These are phyloP conservation scores for Cardiospermum halicacabum DNA, from an alignment of 345 rosid genomes.

Conservation along the genomic window DNA sequence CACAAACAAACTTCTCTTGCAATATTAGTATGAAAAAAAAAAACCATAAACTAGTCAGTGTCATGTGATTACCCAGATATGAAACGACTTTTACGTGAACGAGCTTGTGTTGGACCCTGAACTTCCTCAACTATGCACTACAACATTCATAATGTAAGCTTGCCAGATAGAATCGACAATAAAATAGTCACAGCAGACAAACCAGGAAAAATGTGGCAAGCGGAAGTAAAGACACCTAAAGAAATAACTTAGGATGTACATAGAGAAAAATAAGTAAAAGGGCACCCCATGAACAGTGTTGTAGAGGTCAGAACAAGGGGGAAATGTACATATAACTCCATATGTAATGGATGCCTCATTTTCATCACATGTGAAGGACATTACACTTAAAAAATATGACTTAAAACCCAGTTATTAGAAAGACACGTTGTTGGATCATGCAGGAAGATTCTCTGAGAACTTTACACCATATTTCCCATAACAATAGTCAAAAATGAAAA, in stretches of 20 bases:
- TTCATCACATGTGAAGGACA: neutral
- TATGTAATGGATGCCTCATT: neutral
- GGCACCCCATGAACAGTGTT: neutral
- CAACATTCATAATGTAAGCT: conserved; percentile 15
- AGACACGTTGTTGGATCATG: no score
- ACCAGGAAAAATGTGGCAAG: conserved; percentile 1
- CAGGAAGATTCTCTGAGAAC: neutral
- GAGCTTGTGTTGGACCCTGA: conserved; percentile 95
- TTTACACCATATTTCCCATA: neutral
- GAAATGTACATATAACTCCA: neutral
- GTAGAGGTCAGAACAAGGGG: neutral
- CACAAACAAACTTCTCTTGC: neutral
- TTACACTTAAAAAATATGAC: neutral
- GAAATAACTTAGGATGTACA: neutral
- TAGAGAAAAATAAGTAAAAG: neutral
- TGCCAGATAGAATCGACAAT: neutral
- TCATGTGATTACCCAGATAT: conserved; percentile 73
- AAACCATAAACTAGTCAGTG: conserved; percentile 1
- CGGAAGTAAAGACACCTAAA: neutral
- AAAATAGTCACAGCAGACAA: neutral
- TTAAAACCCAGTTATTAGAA: neutral
- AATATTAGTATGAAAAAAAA: neutral
- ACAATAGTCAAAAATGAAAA: neutral
- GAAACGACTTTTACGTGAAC: conserved; percentile 90
- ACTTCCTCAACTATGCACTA: conserved; percentile 99